Conservation (phyloP, 106 monocot species). For the Phalaenopsis aphrodite region DNA sequence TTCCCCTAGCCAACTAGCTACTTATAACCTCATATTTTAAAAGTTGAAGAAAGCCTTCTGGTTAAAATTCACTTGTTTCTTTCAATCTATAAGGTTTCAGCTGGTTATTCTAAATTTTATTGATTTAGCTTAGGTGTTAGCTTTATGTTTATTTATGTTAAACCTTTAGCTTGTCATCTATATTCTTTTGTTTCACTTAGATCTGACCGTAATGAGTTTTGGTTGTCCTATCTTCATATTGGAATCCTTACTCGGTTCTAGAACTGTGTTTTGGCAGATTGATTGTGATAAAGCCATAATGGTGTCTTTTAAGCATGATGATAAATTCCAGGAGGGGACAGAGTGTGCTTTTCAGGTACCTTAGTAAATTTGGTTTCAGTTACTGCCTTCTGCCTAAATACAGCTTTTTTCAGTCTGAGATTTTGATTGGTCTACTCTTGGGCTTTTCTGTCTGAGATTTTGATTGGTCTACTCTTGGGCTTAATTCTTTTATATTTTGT, state of each 20-base stretch:
- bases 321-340: slow-evolving; percentile 84
- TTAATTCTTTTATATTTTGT: neutral
- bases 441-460: neutral
- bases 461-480: neutral
- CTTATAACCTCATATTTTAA: neutral
- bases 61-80: neutral
- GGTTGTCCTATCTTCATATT: neutral
- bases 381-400: neutral
- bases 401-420: neutral
- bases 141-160: neutral
- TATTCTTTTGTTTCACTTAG: neutral
- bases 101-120: neutral
- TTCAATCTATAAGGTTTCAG: neutral
- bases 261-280: slow-evolving; percentile 47
- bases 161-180: neutral
- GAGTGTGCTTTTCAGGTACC: slow-evolving; percentile 97
- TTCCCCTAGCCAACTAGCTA: too few relatives aligned
- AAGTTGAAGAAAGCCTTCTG: neutral
- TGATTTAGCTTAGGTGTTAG: neutral
- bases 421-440: neutral
- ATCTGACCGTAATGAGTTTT: neutral
- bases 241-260: neutral
- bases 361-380: neutral
- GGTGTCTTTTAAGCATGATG: slow-evolving; percentile 99
- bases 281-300: slow-evolving; percentile 97